phyloP scores from a whole-genome alignment of 257 asterid species.

The Penstemon newberryi region DNA sequence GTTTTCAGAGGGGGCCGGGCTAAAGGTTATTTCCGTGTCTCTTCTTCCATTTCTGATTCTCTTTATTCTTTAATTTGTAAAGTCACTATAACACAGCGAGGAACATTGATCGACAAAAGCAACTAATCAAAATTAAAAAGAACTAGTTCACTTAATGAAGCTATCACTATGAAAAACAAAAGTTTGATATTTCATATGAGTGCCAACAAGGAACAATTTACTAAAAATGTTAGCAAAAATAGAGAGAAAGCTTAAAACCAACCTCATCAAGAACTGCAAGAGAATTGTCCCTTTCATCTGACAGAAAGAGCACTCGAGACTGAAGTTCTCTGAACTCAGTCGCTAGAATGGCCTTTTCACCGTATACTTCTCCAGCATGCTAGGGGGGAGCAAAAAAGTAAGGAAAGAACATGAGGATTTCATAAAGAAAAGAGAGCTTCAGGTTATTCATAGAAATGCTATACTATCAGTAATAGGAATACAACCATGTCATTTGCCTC shows the following conservation, averaged over 20 bases:
- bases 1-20: too few relatives aligned
- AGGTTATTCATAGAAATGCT: conserved; percentile 11
- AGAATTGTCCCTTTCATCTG: conserved; percentile 81
- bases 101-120: background rate
- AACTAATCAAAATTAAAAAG: background rate
- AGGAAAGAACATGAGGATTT: background rate
- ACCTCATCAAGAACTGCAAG: conserved; percentile 77
- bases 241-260: conserved; percentile 1
- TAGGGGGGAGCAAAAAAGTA: conserved; percentile 28
- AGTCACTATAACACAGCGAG: background rate
- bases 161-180: too few relatives aligned
- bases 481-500: conserved; percentile 82
- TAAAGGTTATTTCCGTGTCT: too few relatives aligned
- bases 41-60: background rate
- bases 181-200: too few relatives aligned
- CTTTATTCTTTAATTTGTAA: background rate
- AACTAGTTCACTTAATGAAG: background rate
- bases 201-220: background rate
- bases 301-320: conserved; percentile 68
- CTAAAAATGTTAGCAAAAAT: background rate
- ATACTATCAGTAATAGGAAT: conserved; percentile 26
- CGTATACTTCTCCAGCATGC: conserved; percentile 93
- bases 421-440: conserved; percentile 10
- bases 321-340: conserved; percentile 91
- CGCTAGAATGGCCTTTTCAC: conserved; percentile 84